Evolutionary conservation across 176 grass and related monocot genomes (phyloP), one percentile per base, ranked within the genome.

Genomic region (Alloteropsis semialata): DNA sequence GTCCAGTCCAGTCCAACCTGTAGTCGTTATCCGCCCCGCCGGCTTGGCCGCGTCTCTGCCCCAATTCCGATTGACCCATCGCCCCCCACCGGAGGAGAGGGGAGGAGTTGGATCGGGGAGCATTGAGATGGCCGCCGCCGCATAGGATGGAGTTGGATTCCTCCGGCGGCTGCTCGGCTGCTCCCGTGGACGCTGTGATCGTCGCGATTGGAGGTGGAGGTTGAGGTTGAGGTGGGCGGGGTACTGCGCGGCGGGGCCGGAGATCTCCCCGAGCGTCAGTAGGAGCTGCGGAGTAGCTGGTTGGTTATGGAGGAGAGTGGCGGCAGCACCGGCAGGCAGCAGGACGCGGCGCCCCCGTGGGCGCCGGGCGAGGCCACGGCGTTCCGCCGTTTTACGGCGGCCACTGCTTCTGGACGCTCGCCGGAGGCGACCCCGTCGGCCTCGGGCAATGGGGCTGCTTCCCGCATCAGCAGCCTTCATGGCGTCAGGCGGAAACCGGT

Each of bases 121-220:
- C 43, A 57, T 75, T 76, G 46, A 34, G 49, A 85, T 77, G 84
- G 79, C 74, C 11, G 83, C 88, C 21, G 63, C 75, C 29, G 68
- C 74, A 63, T 90, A 90, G 88, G 74, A 90, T 90, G 88, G 84
- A 90, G 88, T 68, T 90, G 79, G 88, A 90, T 66, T 90, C 84
- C 57, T 86, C 79, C 57, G 84, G 88, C 84, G 57, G 65, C 65
- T 49, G 57, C 79, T 86, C 38, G n/a, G 83, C 73, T 83, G 84
- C 79, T 65, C 57, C 73, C 5, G 49, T 29, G 65, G 73, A 65
- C 50, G 83, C 72, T 90, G 79, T 83, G 88, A 90, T 86, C 79
- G 42, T 63, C 46, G 71, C 64, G 10, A 37, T 66, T 76, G 43
- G 71, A 72, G 62, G 44, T 29, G 49, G 78, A 45, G 65, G 67